Base-by-base conservation (phyloP, 495 filamentous ascomycete genomes). In the Hyaloscypha bicolor region DNA sequence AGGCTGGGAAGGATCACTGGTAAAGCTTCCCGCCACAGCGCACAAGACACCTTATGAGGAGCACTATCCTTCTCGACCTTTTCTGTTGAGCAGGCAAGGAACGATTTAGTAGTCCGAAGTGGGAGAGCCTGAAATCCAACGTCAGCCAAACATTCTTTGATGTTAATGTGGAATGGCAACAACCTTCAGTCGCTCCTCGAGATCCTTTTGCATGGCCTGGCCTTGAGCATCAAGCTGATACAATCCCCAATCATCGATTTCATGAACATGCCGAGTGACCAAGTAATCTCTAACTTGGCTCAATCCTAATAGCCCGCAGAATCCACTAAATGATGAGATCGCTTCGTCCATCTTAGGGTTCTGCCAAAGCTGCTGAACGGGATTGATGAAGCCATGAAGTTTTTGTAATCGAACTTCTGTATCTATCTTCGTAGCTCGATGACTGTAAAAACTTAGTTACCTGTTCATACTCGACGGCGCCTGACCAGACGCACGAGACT, bases 81-180 rank as follows among this genome's bases (percentile, higher is more conserved):
- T 62, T 99, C 95, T 1, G 92, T 93, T 0, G 94, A 95, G 32
- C 92, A 93, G 2, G 90, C 90, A 30, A 99, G 78, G 78, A 98
- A 91, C 0, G 91, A 90, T 70, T 97, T 97, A 6, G 94, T 97
- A 14, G 90, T 83, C 64, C 93, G 88, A 58, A 98, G 78, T 8
- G 95, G 95, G 8, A 97, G 77, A 68, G 83, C 78, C 86, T 92
- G 71, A 3, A n/a, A 25, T 30, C 5, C 6, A 45, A 32, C 19
- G 39, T 56, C 22, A 59, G 48, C 64, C 59, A 16, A 37, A 51
- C 60, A 59, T 66, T 14, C 9, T 71, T 78, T 29, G 19, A 21
- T 58, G 4, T 30, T 39, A 30, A 29, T 9, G 16, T 16, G 16
- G 11, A 14, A 16, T 62, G 19, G 56, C 45, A n/a, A 25, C 19